A percentile compares a stretch with the other conserved stretches of the same genome.
These are phyloP conservation scores for Saitozyma podzolica DNA, from an alignment of 768 basidiomycete genomes.

Conservation along the genomic window DNA sequence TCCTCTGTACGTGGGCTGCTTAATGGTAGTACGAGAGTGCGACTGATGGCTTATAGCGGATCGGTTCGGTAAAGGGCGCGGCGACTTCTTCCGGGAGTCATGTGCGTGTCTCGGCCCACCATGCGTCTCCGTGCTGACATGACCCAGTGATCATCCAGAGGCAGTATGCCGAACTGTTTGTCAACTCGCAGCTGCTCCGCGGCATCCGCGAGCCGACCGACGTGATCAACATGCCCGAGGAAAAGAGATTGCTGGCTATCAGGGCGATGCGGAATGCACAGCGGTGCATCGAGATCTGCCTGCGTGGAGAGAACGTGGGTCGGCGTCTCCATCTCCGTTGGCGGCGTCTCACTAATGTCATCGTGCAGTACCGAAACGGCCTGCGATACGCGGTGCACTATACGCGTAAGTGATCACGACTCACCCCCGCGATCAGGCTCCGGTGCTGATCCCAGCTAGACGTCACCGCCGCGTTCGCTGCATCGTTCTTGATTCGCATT, in stretches of 20 bases:
- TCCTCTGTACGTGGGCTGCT: slow-evolving; percentile 59
- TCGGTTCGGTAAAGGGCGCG: slow-evolving; percentile 52
- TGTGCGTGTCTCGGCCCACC: slow-evolving; percentile 16
- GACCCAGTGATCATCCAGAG: slow-evolving; percentile 70
- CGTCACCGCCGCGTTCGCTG: slow-evolving; percentile 89
- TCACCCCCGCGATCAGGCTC: not conserved
- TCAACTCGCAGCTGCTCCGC: slow-evolving; percentile 50
- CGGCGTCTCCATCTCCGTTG: not conserved
- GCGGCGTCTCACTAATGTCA: slow-evolving; percentile 55
- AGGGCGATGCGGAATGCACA: slow-evolving; percentile 80
- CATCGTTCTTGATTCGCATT: slow-evolving; percentile 82
- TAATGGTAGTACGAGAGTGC: slow-evolving; percentile 54
- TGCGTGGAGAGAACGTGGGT: slow-evolving; percentile 57
- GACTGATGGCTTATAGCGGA: slow-evolving; percentile 59
- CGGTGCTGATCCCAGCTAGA: slow-evolving; percentile 63
- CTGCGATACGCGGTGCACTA: slow-evolving; percentile 70
- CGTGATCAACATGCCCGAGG: slow-evolving; percentile 74
- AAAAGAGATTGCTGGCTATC: slow-evolving; percentile 76
- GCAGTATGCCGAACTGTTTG: slow-evolving; percentile 51
- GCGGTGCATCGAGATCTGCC: slow-evolving; percentile 77
- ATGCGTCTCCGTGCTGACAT: slow-evolving; percentile 1
- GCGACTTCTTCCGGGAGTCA: slow-evolving; percentile 85
- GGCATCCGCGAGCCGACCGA: slow-evolving; percentile 79
- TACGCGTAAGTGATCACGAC: slow-evolving; percentile 37
- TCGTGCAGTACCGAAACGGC: slow-evolving; percentile 70